Percentiles rank a stretch among this genome's conserved stretches.
Conservation (phyloP, 495 filamentous ascomycete genomes). For the Cenococcum geophilum region DNA sequence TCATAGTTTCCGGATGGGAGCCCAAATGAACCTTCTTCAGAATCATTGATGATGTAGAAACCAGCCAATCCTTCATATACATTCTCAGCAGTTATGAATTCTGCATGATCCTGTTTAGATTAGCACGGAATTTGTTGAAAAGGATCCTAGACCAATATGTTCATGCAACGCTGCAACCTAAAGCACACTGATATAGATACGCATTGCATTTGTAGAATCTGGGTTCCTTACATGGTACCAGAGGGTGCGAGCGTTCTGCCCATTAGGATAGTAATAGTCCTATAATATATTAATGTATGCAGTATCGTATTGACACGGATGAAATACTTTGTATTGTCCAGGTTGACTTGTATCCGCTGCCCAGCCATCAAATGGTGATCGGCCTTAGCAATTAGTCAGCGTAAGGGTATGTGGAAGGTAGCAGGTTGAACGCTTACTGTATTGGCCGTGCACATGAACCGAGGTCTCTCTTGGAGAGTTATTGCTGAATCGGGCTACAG, state of each 20-base stretch:
- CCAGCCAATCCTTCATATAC: constrained; percentile 49
- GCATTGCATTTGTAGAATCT: too few relatives aligned
- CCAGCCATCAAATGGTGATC: constrained; percentile 45
- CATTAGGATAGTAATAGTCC: constrained; percentile 51
- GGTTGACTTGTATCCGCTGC: constrained; percentile 44
- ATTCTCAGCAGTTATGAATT: constrained; percentile 41
- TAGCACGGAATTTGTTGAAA: background rate
- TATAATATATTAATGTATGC: background rate
- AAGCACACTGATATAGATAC: too few relatives aligned
- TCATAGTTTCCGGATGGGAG: constrained; percentile 45
- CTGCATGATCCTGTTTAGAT: constrained; percentile 23
- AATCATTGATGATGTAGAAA: constrained; percentile 39
- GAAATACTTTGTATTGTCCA: constrained; percentile 45
- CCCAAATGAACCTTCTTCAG: constrained; percentile 37
- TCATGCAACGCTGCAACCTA: too few relatives aligned
- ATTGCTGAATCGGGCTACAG: constrained; percentile 47
- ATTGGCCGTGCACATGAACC: constrained; percentile 47
- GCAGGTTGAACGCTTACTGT: constrained; percentile 26
- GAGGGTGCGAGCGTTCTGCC: constrained; percentile 42
- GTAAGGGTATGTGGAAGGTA: background rate
- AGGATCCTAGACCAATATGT: constrained; percentile 3
- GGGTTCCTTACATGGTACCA: constrained; percentile 50
- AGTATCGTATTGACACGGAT: background rate
- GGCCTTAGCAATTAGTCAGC: constrained; percentile 10
- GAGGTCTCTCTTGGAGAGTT: constrained; percentile 33